These are phyloP conservation scores for Ganoderma lucidum DNA, from an alignment of 1,284 basidiomycete genomes.

Conservation along the genomic window DNA sequence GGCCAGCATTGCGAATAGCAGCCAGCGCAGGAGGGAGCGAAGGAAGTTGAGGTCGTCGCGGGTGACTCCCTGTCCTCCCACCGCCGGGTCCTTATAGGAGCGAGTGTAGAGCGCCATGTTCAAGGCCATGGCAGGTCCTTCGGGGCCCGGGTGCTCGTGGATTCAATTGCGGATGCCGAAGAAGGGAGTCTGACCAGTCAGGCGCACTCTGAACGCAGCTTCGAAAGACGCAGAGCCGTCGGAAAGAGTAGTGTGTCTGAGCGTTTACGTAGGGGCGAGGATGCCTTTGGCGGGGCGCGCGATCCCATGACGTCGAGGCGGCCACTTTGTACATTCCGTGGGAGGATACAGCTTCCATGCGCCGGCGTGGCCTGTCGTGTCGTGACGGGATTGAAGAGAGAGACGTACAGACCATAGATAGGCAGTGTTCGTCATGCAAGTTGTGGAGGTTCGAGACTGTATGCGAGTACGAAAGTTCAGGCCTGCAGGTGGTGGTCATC, in stretches of 20 bases:
- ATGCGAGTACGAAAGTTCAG: not conserved
- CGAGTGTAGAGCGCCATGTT: conserved; percentile 19
- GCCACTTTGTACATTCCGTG: not conserved
- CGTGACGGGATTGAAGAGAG: not conserved
- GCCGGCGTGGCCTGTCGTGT: not conserved
- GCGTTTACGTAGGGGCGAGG: conserved; percentile 5
- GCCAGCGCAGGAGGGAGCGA: conserved; percentile 18
- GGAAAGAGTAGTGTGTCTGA: not conserved
- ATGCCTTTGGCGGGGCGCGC: not conserved
- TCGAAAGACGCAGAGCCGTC: conserved; percentile 6
- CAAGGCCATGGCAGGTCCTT: conserved; percentile 6
- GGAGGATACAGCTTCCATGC: not conserved
- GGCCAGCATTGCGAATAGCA: conserved; percentile 27
- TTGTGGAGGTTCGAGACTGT: not conserved
- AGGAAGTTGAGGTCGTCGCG: conserved; percentile 14
- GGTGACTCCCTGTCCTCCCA: not conserved
- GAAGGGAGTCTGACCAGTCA: conserved; percentile 11
- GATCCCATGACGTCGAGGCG: conserved; percentile 8
- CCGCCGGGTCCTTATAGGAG: conserved; percentile 22
- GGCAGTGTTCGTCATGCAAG: not conserved
- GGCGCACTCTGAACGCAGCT: conserved; percentile 12
- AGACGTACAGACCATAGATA: not conserved
- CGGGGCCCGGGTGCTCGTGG: not conserved
- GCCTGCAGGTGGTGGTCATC: too few relatives aligned
- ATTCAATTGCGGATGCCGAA: conserved; percentile 1